These are phyloP conservation scores for Mycena amicta DNA, from an alignment of 768 basidiomycete genomes.

Conservation along the genomic window DNA sequence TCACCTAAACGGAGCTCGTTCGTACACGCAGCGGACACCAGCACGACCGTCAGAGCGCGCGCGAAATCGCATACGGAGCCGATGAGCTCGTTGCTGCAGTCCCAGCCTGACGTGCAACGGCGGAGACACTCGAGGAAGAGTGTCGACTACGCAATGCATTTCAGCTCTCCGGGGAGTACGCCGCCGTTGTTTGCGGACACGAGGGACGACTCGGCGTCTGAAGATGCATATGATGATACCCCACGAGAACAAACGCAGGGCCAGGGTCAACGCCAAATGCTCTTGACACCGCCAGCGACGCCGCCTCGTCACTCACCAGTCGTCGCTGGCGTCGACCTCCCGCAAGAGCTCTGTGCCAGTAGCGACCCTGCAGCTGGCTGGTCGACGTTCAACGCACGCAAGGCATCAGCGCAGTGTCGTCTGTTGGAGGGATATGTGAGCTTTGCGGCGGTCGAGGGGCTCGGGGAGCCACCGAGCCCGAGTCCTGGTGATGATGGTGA, in stretches of 20 bases:
- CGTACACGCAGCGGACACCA: not conserved
- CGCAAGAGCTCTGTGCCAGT: no score
- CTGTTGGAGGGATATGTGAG: slow-evolving; percentile 65
- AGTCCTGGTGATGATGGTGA: not conserved
- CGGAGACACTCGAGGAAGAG: not conserved
- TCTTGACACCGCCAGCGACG: no score
- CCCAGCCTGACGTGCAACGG: not conserved
- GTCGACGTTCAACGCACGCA: slow-evolving; percentile 65
- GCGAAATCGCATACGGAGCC: not conserved
- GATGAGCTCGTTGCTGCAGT: not conserved
- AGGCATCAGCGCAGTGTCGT: slow-evolving; percentile 60
- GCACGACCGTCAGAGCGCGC: not conserved
- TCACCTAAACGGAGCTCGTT: not conserved
- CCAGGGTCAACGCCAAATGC: no score
- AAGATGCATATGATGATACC: no score
- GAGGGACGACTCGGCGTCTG: not conserved
- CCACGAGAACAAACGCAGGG: no score
- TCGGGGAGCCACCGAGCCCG: slow-evolving; percentile 54
- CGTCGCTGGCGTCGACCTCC: no score
- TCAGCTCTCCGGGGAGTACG: not conserved
- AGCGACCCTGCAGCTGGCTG: no score
- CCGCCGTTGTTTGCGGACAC: not conserved
- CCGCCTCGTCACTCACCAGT: no score
- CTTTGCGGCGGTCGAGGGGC: slow-evolving; percentile 66
- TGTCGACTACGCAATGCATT: not conserved